A percentile compares a stretch with the other conserved stretches of the same genome.
Evolutionary conservation across 2,329 filamentous ascomycete species (phyloP).

Genomic region (Alternaria viburni): DNA sequence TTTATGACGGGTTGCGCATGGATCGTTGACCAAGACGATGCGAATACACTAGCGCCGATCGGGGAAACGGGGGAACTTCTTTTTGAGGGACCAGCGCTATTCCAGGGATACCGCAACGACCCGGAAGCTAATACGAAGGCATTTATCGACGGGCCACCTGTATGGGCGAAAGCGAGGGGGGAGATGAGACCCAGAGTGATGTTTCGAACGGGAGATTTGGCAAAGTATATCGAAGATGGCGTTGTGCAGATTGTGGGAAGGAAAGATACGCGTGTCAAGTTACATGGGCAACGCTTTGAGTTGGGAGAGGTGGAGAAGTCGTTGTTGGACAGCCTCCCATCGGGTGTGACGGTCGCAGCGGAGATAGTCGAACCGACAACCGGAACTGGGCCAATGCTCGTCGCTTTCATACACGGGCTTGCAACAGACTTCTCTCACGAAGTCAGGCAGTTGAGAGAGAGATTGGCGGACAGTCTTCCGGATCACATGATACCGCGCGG

Average conservation of each 20-base stretch:
- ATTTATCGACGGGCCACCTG: background rate
- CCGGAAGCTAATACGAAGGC: conserved; percentile 2
- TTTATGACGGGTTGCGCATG: conserved; percentile 4
- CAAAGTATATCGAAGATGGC: conserved; percentile 6
- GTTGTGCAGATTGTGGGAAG: conserved; percentile 6
- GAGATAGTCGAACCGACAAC: background rate
- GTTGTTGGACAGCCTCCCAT: background rate
- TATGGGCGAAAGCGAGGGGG: background rate
- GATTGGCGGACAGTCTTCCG: background rate
- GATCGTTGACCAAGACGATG: conserved; percentile 4
- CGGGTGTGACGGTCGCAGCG: background rate
- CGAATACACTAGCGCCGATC: background rate
- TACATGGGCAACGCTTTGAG: conserved; percentile 3
- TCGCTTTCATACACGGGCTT: background rate
- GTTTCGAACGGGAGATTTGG: conserved; percentile 2
- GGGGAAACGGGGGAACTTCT: conserved; percentile 4
- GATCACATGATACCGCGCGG: conserved; percentile 6
- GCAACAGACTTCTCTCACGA: background rate
- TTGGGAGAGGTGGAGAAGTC: conserved; percentile 2
- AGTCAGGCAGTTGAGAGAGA: conserved; percentile 1
- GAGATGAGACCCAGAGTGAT: background rate
- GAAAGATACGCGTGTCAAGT: conserved; percentile 2
- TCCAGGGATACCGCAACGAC: conserved; percentile 1
- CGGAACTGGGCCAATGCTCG: background rate
- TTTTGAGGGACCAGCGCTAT: conserved; percentile 4